Conservation (phyloP, 306 rosid genomes). For the Inga laurina region DNA sequence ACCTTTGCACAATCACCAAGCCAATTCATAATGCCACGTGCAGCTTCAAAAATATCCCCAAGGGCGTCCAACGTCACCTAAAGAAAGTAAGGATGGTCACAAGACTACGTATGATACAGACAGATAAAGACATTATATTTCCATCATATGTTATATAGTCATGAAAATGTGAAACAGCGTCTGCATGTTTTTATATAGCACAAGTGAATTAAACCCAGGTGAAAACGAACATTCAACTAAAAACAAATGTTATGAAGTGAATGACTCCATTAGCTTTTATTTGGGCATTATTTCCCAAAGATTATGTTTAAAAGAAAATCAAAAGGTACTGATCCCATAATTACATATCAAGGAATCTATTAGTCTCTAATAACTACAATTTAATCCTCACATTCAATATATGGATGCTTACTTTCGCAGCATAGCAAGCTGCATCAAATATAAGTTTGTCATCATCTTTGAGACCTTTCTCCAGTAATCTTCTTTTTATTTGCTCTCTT, state of each 20-base stretch:
- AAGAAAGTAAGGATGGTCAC: slow-evolving; percentile 8
- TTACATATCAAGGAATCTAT: slow-evolving; percentile 26
- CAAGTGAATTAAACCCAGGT: not conserved
- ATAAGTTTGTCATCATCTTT: slow-evolving; percentile 66
- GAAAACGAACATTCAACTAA: not conserved
- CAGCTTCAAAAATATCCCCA: slow-evolving; percentile 88
- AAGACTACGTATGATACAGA: not conserved
- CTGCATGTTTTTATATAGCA: not conserved
- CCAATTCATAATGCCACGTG: slow-evolving; percentile 84
- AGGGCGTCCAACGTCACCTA: slow-evolving; percentile 91
- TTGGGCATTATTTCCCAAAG: not conserved
- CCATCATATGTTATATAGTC: not conserved
- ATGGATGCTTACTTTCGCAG: slow-evolving; percentile 48
- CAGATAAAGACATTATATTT: not conserved
- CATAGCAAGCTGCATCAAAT: slow-evolving; percentile 34
- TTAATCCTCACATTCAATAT: slow-evolving; percentile 1
- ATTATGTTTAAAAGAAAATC: not conserved
- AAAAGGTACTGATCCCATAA: not conserved
- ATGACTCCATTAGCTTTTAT: slow-evolving; percentile 7
- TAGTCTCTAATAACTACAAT: slow-evolving; percentile 5
- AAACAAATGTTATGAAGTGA: not conserved
- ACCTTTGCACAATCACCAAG: slow-evolving; percentile 94
- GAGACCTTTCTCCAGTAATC: slow-evolving; percentile 79
- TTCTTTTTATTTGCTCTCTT: slow-evolving; percentile 80
- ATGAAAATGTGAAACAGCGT: not conserved